Base-by-base conservation (phyloP, 2,329 filamentous ascomycete species). In the Epichloe elymi region DNA sequence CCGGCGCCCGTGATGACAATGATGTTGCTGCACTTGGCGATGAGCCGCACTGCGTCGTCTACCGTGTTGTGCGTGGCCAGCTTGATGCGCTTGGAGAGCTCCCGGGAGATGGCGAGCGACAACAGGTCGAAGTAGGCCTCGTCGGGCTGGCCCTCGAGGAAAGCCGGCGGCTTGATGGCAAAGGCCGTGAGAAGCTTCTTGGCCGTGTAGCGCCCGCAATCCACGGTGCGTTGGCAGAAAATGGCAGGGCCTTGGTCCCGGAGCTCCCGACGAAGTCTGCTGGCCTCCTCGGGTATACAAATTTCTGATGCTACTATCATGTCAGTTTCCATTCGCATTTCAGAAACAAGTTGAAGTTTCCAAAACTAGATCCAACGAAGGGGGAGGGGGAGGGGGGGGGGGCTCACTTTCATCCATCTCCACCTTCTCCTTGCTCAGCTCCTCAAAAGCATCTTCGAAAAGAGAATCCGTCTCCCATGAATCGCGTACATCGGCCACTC, bases 1-100 rank as follows among this genome's bases (percentile, higher is more conserved):
- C 93, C 93, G 17, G 93, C 93, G 48, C 93, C 93, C 1, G 93
- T 97, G 58, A 98, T 79, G 57, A 97, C 86, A 61, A 98, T 80
- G 65, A 98, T 90, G 66, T 95, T 95, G 58, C 79, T 79, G 52
- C 83, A 81, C 53, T 78, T 77, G 58, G 80, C 74, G 42, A 98
- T 76, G 48, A 98, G 73, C 14, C 75, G 70, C 8, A 93, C 89
- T 4, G 88, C 93, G 68, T 98, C 89, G 56, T 94, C 86, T 49
- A 97, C 75, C 1, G 84, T 83, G 70, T 95, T 95, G 75, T 88
- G 90, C 54, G 83, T 74, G 20, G 74, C 65, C 48, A 97, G 74
- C 66, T 95, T 95, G 56, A 82, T 80, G 46, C 91, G 82, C 68
- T 88, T 93, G 50, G 79, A 80, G 58, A 94, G 76, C 67, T 95